These are phyloP conservation scores for Limtongia smithiae DNA, from an alignment of 805 yeast species.

Conservation along the genomic window DNA sequence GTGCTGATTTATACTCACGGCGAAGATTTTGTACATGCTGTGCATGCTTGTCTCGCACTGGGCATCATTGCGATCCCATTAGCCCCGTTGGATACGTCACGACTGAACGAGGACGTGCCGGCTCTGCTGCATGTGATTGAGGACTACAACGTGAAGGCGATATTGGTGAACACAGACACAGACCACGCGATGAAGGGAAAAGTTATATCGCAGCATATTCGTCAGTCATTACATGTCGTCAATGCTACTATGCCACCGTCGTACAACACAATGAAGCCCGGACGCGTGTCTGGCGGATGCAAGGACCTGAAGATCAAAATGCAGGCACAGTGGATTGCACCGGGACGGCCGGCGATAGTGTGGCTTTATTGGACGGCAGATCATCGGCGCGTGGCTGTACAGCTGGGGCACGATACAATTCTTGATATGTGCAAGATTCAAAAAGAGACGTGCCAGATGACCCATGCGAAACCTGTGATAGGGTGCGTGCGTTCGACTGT, in stretches of 20 bases:
- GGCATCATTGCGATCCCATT: conserved; percentile 78
- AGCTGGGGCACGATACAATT: conserved; percentile 57
- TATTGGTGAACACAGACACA: conserved; percentile 74
- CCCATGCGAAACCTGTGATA: conserved; percentile 65
- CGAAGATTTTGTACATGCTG: conserved; percentile 78
- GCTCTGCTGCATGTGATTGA: conserved; percentile 62
- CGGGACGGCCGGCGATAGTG: conserved; percentile 51
- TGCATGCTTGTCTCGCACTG: conserved; percentile 79
- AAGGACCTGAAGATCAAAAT: conserved; percentile 30
- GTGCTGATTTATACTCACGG: conserved; percentile 80
- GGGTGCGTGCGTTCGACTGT: conserved; percentile 82
- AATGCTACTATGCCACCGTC: conserved; percentile 46
- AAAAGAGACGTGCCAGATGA: conserved; percentile 87
- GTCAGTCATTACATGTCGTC: conserved; percentile 40
- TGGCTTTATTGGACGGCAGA: conserved; percentile 74
- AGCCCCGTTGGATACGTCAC: conserved; percentile 61
- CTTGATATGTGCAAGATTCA: conserved; percentile 79
- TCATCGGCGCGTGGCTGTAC: conserved; percentile 56
- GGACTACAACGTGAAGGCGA: conserved; percentile 65
- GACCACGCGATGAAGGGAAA: conserved; percentile 68
- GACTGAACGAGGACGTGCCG: conserved; percentile 69
- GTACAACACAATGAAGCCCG: conserved; percentile 64
- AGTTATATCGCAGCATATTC: conserved; percentile 56
- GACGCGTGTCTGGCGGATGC: conserved; percentile 35
- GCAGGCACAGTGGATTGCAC: conserved; percentile 35